Evolutionary conservation across 805 yeast species (phyloP).

Genomic region (Lachancea nothofagi): DNA sequence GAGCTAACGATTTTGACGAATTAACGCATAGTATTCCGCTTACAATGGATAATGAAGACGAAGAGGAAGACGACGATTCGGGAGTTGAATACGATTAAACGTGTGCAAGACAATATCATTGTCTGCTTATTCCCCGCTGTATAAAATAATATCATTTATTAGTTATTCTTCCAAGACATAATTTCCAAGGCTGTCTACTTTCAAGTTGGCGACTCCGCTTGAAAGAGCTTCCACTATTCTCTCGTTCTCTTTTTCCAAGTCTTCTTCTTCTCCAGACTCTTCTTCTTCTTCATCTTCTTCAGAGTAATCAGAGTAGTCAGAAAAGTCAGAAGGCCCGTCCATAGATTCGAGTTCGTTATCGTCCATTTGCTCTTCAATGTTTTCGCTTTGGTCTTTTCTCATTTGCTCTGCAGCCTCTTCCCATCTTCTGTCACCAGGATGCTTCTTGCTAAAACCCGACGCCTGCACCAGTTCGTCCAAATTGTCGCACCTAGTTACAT

Average conservation of each 20-base stretch:
- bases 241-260: slow-evolving; percentile 44
- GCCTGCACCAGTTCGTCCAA: slow-evolving; percentile 89
- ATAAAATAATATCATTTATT: background rate
- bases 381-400: slow-evolving; percentile 35
- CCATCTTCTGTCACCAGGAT: slow-evolving; percentile 52
- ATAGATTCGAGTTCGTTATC: slow-evolving; percentile 35
- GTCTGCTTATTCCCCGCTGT: background rate
- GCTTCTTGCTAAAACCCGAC: slow-evolving; percentile 68
- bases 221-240: slow-evolving; percentile 67
- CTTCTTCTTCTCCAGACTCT: slow-evolving; percentile 29
- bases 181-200: slow-evolving; percentile 79
- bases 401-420: slow-evolving; percentile 69
- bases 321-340: slow-evolving; percentile 59
- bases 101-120: too few relatives aligned
- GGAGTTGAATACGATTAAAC: slow-evolving; percentile 34
- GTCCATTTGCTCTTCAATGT: slow-evolving; percentile 28
- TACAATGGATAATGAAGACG: slow-evolving; percentile 18
- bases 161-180: slow-evolving; percentile 52
- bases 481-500: slow-evolving; percentile 59
- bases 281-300: slow-evolving; percentile 31
- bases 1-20: slow-evolving; percentile 5
- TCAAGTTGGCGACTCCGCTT: slow-evolving; percentile 55
- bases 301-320: slow-evolving; percentile 25
- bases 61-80: slow-evolving; percentile 35
- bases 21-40: slow-evolving; percentile 22